Evolutionary conservation across 768 basidiomycete genomes (phyloP).

Genomic region (Asterophora parasitica): DNA sequence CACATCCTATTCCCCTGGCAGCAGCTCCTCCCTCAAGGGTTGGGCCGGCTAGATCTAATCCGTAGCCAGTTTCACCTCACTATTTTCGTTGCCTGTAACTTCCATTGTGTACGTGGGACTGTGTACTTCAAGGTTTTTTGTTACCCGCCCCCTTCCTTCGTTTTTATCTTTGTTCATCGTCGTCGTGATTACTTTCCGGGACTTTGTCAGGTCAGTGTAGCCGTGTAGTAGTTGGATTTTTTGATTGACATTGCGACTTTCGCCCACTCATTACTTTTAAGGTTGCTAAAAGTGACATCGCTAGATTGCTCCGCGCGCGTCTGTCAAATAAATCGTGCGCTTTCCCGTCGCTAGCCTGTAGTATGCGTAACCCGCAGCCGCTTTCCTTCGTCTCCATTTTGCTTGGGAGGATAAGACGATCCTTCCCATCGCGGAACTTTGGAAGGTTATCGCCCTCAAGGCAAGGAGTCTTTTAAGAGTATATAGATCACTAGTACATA

Average conservation of each 20-base stretch:
- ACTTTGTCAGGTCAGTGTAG: neutral
- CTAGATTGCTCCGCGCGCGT: too few relatives aligned
- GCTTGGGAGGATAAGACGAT: too few relatives aligned
- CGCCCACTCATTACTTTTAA: too few relatives aligned
- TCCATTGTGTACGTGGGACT: neutral
- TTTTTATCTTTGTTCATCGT: neutral
- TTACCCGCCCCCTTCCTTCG: neutral
- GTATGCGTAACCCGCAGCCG: too few relatives aligned
- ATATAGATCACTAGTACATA: neutral
- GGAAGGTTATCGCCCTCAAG: too few relatives aligned
- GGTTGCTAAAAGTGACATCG: too few relatives aligned
- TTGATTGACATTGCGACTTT: neutral
- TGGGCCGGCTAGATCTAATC: conserved; percentile 40
- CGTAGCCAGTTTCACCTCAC: conserved; percentile 6
- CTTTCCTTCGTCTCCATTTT: too few relatives aligned
- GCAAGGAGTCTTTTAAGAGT: too few relatives aligned
- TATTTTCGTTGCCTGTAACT: neutral
- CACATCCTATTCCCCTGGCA: conserved; percentile 23
- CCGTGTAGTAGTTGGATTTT: neutral
- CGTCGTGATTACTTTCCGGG: neutral
- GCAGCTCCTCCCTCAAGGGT: conserved; percentile 40
- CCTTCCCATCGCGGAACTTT: too few relatives aligned
- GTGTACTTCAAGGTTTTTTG: neutral
- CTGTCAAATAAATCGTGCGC: too few relatives aligned
- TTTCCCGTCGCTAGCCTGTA: too few relatives aligned